Conservation (phyloP, 192 early-diverging fungal genomes). For the Thoreauomyces humboldtii region DNA sequence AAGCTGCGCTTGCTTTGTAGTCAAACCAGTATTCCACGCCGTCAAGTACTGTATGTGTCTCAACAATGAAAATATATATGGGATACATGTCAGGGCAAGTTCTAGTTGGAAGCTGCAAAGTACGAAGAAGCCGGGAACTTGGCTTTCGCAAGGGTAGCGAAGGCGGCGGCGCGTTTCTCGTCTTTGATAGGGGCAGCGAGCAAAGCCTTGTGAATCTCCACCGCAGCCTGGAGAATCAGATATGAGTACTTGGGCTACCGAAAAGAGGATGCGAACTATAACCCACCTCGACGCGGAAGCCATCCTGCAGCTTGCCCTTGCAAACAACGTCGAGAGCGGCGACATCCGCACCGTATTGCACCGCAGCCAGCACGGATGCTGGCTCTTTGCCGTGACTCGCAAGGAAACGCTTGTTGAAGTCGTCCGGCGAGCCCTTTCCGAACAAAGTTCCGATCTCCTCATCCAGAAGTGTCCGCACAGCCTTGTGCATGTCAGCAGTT, state of each 20-base stretch:
- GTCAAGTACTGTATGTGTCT: too few species aligned
- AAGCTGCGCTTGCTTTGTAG: too few species aligned
- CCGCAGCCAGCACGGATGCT: slow-evolving; percentile 7
- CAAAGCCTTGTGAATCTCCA: slow-evolving; percentile 27
- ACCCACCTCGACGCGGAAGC: neutral
- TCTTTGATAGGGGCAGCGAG: neutral
- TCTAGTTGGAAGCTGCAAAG: too few species aligned
- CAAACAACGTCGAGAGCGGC: neutral
- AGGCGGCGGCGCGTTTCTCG: slow-evolving; percentile 6
- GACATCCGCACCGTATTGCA: slow-evolving; percentile 11
- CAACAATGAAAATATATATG: too few species aligned
- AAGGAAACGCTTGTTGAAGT: slow-evolving; percentile 23
- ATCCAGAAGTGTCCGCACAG: slow-evolving; percentile 7
- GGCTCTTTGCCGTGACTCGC: neutral
- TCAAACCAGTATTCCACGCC: too few species aligned
- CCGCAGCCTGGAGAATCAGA: slow-evolving; percentile 15
- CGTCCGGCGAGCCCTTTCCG: neutral
- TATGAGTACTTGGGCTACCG: neutral
- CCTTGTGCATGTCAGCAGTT: slow-evolving; percentile 10
- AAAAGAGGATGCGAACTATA: neutral
- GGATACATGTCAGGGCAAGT: too few species aligned
- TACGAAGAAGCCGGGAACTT: slow-evolving; percentile 27
- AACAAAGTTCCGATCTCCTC: slow-evolving; percentile 10
- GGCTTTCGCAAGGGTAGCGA: slow-evolving; percentile 4
- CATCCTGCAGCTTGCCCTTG: slow-evolving; percentile 17